phyloP scores from a whole-genome alignment of 495 filamentous ascomycete genomes.

The Aspergillus asperescens region DNA sequence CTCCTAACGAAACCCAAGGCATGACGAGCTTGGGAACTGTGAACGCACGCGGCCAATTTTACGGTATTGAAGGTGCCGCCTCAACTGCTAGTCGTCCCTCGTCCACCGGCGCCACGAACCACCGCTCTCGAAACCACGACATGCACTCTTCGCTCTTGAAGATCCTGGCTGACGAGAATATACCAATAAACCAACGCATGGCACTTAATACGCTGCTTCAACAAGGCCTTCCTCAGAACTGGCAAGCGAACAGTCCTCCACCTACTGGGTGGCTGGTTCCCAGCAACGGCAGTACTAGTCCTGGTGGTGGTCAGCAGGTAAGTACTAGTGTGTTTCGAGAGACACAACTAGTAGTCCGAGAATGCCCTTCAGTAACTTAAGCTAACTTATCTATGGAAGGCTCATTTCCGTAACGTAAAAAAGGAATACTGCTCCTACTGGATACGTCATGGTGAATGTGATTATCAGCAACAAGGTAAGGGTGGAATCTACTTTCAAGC shows the following conservation, averaged over 20 bases:
- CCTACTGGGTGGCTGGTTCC: conserved; percentile 17
- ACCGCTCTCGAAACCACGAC: conserved; percentile 20
- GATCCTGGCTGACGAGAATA: conserved; percentile 22
- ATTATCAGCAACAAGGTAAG: conserved; percentile 68
- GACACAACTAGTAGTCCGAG: too few relatives aligned
- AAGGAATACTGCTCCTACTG: conserved; percentile 86
- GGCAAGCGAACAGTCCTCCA: conserved; percentile 8
- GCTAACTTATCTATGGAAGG: conserved; percentile 11
- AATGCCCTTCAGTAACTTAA: too few relatives aligned
- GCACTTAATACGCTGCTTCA: conserved; percentile 21
- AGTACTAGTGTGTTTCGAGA: not conserved
- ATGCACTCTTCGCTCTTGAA: conserved; percentile 21
- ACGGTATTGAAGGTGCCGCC: conserved; percentile 31
- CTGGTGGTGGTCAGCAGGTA: conserved; percentile 19
- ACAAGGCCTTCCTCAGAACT: conserved; percentile 16
- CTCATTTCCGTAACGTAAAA: conserved; percentile 26
- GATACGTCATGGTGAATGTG: conserved; percentile 77
- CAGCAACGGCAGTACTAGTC: conserved; percentile 3
- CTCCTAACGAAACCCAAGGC: conserved; percentile 34
- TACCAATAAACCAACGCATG: conserved; percentile 20
- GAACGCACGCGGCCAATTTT: conserved; percentile 24
- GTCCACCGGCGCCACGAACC: not conserved
- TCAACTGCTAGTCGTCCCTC: conserved; percentile 11
- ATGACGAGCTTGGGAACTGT: conserved; percentile 45
- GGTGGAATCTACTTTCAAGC: not conserved